Percentiles rank a stretch among this genome's conserved stretches.
Conservation (phyloP, 2,329 filamentous ascomycete genomes). For the Macrophomina pseudophaseolina region DNA sequence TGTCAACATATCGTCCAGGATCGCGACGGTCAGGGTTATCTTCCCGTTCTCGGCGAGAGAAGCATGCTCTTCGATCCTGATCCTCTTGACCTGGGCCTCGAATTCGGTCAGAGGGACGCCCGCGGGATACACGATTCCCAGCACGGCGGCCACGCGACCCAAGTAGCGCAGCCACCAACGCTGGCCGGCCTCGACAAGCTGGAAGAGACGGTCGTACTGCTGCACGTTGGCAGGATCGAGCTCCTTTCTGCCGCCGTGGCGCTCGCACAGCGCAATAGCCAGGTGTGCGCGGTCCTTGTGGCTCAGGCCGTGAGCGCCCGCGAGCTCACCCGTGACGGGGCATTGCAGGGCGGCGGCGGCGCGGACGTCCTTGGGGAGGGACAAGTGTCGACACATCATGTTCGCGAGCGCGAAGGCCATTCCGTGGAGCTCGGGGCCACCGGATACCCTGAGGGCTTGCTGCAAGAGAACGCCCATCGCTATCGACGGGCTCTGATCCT, state of each 20-base stretch:
- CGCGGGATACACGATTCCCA: conserved; percentile 66
- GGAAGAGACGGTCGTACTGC: conserved; percentile 60
- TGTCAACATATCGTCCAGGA: conserved; percentile 35
- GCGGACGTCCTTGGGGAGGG: conserved; percentile 44
- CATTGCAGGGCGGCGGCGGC: conserved; percentile 74
- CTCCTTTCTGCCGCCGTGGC: conserved; percentile 68
- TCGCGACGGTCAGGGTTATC: conserved; percentile 36
- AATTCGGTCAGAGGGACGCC: conserved; percentile 43
- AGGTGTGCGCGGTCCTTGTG: conserved; percentile 75
- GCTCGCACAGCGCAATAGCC: conserved; percentile 71
- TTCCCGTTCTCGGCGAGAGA: background rate
- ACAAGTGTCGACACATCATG: conserved; percentile 60
- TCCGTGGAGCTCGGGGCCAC: conserved; percentile 29
- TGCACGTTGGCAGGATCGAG: conserved; percentile 62
- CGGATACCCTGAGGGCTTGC: background rate
- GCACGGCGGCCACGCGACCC: conserved; percentile 63
- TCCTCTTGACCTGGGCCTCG: conserved; percentile 38
- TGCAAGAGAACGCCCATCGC: background rate
- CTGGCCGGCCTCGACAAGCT: conserved; percentile 59
- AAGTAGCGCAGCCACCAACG: conserved; percentile 70
- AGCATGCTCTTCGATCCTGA: conserved; percentile 32
- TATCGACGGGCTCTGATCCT: background rate
- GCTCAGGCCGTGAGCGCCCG: conserved; percentile 72
- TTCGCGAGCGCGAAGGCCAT: conserved; percentile 61
- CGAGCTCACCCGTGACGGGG: conserved; percentile 72